Percentiles rank a stretch among this genome's conserved stretches.
Evolutionary conservation across 2,329 filamentous ascomycete genomes (phyloP).

Genomic region (Elsinoe australis): DNA sequence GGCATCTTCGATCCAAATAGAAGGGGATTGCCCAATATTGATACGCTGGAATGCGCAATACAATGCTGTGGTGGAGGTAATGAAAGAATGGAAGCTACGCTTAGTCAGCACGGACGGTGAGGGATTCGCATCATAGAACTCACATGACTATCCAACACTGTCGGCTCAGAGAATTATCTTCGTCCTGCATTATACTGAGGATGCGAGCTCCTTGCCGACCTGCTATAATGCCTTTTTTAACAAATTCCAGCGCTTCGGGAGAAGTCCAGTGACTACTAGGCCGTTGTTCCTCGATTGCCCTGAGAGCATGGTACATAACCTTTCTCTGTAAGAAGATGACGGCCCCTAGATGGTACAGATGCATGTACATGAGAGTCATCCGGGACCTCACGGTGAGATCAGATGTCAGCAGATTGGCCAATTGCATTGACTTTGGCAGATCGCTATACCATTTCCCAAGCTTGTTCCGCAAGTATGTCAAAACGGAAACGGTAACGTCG

Average conservation of each 20-base stretch:
- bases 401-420: background rate
- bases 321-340: background rate
- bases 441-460: background rate
- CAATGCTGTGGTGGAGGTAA: background rate
- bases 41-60: background rate
- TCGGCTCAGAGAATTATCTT: background rate
- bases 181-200: background rate
- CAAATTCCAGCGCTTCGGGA: background rate
- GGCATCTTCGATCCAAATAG: background rate
- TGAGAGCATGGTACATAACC: background rate
- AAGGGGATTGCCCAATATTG: background rate
- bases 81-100: background rate
- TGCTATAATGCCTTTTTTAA: background rate
- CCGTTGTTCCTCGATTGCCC: background rate
- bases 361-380: background rate
- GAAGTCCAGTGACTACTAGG: background rate
- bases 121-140: background rate
- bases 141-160: slow-evolving; percentile 1
- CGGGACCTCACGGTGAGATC: background rate
- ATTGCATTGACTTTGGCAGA: background rate
- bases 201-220: background rate
- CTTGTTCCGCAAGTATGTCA: background rate
- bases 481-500: background rate
- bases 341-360: background rate
- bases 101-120: background rate